A percentile compares a stretch with the other conserved stretches of the same genome.
phyloP scores from a whole-genome alignment of 208 protist species.

The Leishmania tropica region DNA sequence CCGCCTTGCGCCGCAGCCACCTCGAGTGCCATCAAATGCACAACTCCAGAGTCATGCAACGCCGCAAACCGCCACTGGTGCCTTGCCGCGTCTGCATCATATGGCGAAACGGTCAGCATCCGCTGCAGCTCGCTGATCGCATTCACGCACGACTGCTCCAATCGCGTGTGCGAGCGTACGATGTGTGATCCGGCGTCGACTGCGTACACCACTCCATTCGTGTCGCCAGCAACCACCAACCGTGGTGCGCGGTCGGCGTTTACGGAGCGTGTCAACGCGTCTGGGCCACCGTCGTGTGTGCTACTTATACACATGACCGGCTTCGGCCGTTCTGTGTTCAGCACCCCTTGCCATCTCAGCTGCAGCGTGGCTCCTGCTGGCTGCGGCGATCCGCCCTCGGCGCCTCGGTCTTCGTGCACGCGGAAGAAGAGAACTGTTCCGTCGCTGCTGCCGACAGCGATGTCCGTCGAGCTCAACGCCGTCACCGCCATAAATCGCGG shows the following conservation, averaged over 20 bases:
- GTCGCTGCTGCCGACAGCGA: slow-evolving; percentile 75
- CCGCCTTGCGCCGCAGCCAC: not conserved
- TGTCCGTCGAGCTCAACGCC: slow-evolving; percentile 10
- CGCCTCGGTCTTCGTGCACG: not conserved
- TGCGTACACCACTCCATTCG: slow-evolving; percentile 55
- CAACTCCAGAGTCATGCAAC: slow-evolving; percentile 50
- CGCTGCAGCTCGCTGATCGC: slow-evolving; percentile 40
- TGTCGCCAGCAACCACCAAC: slow-evolving; percentile 60
- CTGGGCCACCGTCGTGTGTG: not conserved
- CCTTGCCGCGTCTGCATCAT: not conserved
- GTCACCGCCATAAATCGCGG: slow-evolving; percentile 64
- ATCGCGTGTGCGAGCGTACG: slow-evolving; percentile 6
- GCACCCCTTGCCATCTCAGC: slow-evolving; percentile 19
- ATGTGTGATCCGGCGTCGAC: slow-evolving; percentile 21
- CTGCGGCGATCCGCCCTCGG: not conserved
- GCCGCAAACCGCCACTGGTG: slow-evolving; percentile 31
- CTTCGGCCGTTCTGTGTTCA: slow-evolving; percentile 25
- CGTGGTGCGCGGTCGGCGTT: not conserved
- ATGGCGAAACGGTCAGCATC: not conserved
- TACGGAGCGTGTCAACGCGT: not conserved
- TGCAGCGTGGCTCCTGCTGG: not conserved
- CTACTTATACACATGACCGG: slow-evolving; percentile 46
- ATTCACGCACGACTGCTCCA: slow-evolving; percentile 56
- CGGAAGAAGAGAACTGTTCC: slow-evolving; percentile 45
- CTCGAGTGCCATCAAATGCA: slow-evolving; percentile 27